Evolutionary conservation across 2,329 filamentous ascomycete species (phyloP).

Genomic region (Ceratocystis diversiconidia): DNA sequence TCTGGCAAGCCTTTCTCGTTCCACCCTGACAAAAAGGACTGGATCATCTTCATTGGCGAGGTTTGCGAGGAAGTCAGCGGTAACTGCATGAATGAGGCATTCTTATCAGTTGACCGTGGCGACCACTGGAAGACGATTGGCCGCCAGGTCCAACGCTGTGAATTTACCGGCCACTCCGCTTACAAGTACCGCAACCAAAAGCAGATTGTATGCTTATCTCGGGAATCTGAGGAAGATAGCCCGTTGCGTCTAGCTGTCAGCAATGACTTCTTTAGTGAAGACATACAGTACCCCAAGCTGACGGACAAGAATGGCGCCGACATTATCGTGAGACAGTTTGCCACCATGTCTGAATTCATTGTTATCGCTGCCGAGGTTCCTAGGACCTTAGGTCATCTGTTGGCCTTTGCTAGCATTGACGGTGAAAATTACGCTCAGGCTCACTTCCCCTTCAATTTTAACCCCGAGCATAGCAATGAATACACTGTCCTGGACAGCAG

Average conservation of each 20-base stretch:
- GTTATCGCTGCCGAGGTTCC: constrained; percentile 52
- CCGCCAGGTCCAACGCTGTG: constrained; percentile 64
- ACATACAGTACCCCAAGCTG: constrained; percentile 29
- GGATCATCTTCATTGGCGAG: constrained; percentile 79
- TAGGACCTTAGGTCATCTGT: constrained; percentile 45
- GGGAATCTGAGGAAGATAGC: constrained; percentile 39
- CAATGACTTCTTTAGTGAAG: constrained; percentile 59
- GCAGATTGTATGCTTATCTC: constrained; percentile 44
- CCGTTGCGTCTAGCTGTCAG: constrained; percentile 60
- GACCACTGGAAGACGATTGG: constrained; percentile 63
- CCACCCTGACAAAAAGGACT: constrained; percentile 73
- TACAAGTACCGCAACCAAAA: constrained; percentile 38
- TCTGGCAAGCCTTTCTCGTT: constrained; percentile 47
- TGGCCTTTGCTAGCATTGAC: constrained; percentile 72
- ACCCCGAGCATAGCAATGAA: constrained; percentile 53
- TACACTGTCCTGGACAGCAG: constrained; percentile 94
- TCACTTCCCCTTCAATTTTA: constrained; percentile 73
- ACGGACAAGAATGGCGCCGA: constrained; percentile 48
- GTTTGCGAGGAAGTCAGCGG: constrained; percentile 45
- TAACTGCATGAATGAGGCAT: constrained; percentile 59
- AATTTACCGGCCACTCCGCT: constrained; percentile 60
- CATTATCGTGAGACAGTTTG: constrained; percentile 58
- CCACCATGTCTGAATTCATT: constrained; percentile 93
- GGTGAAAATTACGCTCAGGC: constrained; percentile 70
- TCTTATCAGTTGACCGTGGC: constrained; percentile 65